These are phyloP conservation scores for Kuraishia ogatae DNA, from an alignment of 805 yeast genomes.

Conservation along the genomic window DNA sequence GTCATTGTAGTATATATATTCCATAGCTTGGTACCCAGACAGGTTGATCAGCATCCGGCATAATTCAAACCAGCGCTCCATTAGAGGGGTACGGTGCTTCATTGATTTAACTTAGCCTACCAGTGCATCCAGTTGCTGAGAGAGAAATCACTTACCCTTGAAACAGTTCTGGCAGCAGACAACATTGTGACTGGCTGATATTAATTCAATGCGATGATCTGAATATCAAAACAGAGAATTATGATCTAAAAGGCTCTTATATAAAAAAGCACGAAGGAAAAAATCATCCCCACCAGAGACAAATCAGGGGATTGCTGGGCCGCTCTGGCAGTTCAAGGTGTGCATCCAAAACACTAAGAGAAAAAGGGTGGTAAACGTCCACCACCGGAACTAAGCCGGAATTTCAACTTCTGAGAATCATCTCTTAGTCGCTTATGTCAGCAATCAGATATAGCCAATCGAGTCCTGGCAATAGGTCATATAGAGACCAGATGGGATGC, in stretches of 20 bases:
- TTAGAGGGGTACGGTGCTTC: no score
- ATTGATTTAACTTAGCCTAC: background rate
- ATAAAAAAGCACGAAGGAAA: background rate
- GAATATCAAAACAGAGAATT: background rate
- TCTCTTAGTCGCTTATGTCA: background rate
- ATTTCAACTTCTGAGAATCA: background rate
- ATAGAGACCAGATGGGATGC: background rate
- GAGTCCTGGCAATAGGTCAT: background rate
- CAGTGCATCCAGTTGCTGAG: background rate
- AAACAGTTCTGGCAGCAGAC: constrained; percentile 5
- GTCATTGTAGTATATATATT: no score
- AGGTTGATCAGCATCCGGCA: no score
- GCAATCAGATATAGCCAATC: background rate
- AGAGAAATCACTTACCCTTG: constrained; percentile 1
- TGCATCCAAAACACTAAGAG: background rate
- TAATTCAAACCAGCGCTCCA: no score
- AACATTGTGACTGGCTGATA: constrained; percentile 3
- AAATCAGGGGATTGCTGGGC: constrained; percentile 1
- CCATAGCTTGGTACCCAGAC: no score
- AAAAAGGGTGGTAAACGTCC: background rate
- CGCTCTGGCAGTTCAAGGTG: background rate
- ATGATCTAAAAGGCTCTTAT: background rate
- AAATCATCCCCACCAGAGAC: constrained; percentile 1
- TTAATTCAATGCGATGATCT: background rate
- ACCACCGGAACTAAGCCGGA: background rate